Evolutionary conservation across 2,329 filamentous ascomycete genomes (phyloP), one percentile per base, ranked within the genome.

Genomic region (Phyllosticta citribraziliensis): DNA sequence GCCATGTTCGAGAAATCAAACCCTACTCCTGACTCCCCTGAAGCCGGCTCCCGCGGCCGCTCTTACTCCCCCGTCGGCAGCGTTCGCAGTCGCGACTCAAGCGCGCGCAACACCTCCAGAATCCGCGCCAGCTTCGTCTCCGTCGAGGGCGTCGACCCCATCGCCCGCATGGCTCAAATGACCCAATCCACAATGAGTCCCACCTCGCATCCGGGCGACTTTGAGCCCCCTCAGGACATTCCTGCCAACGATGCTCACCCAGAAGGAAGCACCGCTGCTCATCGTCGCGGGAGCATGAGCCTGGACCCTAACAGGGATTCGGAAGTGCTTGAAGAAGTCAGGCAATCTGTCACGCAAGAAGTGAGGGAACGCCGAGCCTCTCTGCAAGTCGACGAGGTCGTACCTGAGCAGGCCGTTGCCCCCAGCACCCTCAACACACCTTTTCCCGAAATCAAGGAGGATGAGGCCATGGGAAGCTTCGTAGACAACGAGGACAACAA

Each of bases 1-100:
- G 77, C 78, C 62, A 75, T 79, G 71, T 80, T 80, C 69, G 78
- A 80, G 70, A 73, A 70, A 65, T 76, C 73, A 65, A 69, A 72
- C 60, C 57, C 56, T 19, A 53, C 56, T 19, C 57, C 55, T 20
- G 47, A 51, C 35, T 52, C 61, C 53, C 52, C 55, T 52, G 71
- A 72, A 67, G 72, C 75, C 68, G 73, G 76, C 65, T 69, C 73
- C 65, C 75, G 77, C 66, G 76, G 76, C 60, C 74, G 76, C 64
- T 78, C 76, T 54, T 74, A 73, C 63, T 70, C 70, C 65, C 73
- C 70, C 66, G 53, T 35, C 24, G 24, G 33, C 52, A 69, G 68
- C 60, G 62, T 64, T 30, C 66, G 65, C 63, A 47, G 40, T 47
- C 40, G 40, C 40, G 64, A 67, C 63, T 70, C 70, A 64, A 64